A percentile compares a stretch with the other conserved stretches of the same genome.
Conservation (phyloP, 306 rosid species). For the Phaseolus lunatus region DNA sequence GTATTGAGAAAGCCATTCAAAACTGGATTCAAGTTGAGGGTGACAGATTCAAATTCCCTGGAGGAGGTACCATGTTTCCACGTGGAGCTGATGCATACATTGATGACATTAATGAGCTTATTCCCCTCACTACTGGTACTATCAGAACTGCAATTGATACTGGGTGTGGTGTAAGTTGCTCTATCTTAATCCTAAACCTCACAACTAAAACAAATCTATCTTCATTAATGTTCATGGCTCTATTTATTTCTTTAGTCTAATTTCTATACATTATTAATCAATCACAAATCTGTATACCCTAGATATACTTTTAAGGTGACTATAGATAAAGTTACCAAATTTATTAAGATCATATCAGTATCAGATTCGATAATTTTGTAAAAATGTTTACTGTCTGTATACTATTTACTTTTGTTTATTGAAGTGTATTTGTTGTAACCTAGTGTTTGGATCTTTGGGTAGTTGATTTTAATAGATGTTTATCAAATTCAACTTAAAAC, state of each 20-base stretch:
- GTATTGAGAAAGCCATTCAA: conserved; percentile 92
- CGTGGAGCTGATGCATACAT: conserved; percentile 95
- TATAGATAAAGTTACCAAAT: background rate
- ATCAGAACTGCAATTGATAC: conserved; percentile 96
- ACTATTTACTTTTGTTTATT: no score
- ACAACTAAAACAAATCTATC: background rate
- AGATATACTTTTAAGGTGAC: background rate
- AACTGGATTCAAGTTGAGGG: conserved; percentile 99
- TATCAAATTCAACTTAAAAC: background rate
- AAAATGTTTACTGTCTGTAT: no score
- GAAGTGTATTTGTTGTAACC: background rate
- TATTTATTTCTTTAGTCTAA: background rate
- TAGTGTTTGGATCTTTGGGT: background rate
- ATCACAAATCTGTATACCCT: background rate
- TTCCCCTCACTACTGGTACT: conserved; percentile 74
- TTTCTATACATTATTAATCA: no score
- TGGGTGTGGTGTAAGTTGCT: conserved; percentile 93
- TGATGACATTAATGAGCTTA: conserved; percentile 80
- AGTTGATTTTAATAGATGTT: background rate
- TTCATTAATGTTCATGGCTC: background rate
- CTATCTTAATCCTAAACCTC: background rate
- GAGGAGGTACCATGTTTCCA: conserved; percentile 98
- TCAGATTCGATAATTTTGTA: no score
- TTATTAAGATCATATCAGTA: background rate
- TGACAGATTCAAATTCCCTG: conserved; percentile 86